Evolutionary conservation across 2,329 filamentous ascomycete genomes (phyloP).

Genomic region (Neofusicoccum parvum): DNA sequence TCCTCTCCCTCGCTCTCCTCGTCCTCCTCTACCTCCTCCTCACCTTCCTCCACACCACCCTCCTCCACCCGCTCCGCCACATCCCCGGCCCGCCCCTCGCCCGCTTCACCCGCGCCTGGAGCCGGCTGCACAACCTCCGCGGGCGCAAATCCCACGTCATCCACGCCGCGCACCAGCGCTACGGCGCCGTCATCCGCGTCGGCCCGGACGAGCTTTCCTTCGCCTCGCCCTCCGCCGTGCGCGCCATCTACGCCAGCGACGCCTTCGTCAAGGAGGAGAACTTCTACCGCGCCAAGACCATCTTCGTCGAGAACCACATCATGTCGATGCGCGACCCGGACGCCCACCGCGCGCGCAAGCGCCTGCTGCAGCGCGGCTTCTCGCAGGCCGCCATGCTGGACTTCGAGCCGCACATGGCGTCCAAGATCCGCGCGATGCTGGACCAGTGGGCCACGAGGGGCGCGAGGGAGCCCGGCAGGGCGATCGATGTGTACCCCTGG

Average conservation of each 20-base stretch:
- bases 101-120: slow-evolving; percentile 1
- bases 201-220: slow-evolving; percentile 20
- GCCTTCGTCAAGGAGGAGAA: neutral
- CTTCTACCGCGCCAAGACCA: slow-evolving; percentile 11
- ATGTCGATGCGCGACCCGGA: neutral
- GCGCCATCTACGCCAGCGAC: neutral
- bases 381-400: slow-evolving; percentile 1
- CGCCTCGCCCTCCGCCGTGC: neutral
- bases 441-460: neutral
- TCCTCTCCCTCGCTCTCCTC: too few species aligned
- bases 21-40: neutral
- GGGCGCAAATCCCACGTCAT: neutral
- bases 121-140: neutral
- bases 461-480: neutral
- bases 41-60: slow-evolving; percentile 7
- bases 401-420: neutral
- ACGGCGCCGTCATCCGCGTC: slow-evolving; percentile 19
- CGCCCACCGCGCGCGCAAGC: neutral
- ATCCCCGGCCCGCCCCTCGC: slow-evolving; percentile 14
- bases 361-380: slow-evolving; percentile 6
- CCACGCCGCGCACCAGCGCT: slow-evolving; percentile 4
- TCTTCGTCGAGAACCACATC: neutral
- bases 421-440: neutral
- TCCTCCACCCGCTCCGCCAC: slow-evolving; percentile 11
- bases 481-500: neutral